phyloP scores from a whole-genome alignment of 495 filamentous ascomycete genomes.

The Symbiotaphrina buchneri region DNA sequence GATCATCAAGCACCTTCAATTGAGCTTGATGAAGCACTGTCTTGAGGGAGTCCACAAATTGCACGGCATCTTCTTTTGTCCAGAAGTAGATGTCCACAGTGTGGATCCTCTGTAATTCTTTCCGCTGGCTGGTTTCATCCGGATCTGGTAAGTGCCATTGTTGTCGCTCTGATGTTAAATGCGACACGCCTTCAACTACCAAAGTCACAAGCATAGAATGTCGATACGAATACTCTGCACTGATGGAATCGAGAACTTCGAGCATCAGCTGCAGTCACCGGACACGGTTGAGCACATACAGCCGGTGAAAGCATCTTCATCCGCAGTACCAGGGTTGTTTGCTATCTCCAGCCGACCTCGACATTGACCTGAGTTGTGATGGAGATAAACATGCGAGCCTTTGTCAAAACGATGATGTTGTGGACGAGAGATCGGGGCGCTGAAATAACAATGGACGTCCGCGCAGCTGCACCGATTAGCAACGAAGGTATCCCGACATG shows the following conservation, averaged over 20 bases:
- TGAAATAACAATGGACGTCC: conserved; percentile 80
- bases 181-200: conserved; percentile 32
- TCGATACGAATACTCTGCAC: conserved; percentile 50
- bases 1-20: conserved; percentile 28
- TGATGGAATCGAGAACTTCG: conserved; percentile 30
- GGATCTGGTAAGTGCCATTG: conserved; percentile 64
- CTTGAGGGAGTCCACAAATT: conserved; percentile 44
- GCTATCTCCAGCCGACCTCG: conserved; percentile 63
- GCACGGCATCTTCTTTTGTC: conserved; percentile 48
- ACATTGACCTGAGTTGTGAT: conserved; percentile 44
- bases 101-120: conserved; percentile 54
- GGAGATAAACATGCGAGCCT: conserved; percentile 71
- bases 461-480: conserved; percentile 37
- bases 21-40: conserved; percentile 36
- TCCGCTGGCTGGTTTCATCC: conserved; percentile 43
- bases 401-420: conserved; percentile 77
- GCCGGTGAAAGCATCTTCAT: conserved; percentile 78
- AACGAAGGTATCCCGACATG: neutral
- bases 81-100: conserved; percentile 84
- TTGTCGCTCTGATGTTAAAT: conserved; percentile 16
- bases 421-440: conserved; percentile 41
- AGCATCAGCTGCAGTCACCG: neutral
- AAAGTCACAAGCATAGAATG: conserved; percentile 60
- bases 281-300: conserved; percentile 23
- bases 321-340: conserved; percentile 65